Percentiles rank a stretch among this genome's conserved stretches.
Conservation (phyloP, 208 protist species). For the Crithidia fasciculata region DNA sequence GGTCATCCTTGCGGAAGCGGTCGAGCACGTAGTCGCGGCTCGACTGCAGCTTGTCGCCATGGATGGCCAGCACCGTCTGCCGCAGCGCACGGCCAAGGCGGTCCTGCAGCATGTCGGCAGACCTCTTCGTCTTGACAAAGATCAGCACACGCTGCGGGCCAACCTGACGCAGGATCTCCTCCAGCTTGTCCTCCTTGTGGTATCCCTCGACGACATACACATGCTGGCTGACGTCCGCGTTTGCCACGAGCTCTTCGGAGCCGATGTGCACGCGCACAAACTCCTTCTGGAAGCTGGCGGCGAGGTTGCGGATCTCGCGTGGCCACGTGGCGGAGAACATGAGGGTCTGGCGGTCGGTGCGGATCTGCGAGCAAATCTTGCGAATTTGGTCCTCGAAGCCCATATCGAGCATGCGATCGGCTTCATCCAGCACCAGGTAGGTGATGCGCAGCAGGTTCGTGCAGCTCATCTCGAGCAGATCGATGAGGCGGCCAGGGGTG, state of each 20-base stretch:
- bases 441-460: constrained; percentile 97
- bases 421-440: constrained; percentile 98
- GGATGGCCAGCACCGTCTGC: constrained; percentile 75
- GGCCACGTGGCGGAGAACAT: constrained; percentile 98
- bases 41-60: constrained; percentile 93
- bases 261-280: constrained; percentile 94
- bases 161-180: constrained; percentile 70
- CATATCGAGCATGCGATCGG: constrained; percentile 99
- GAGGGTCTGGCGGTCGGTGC: constrained; percentile 96
- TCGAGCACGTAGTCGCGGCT: constrained; percentile 92
- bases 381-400: constrained; percentile 98
- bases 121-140: constrained; percentile 91
- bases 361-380: constrained; percentile 94
- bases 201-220: constrained; percentile 69
- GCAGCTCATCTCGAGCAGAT: constrained; percentile 92
- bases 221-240: constrained; percentile 83
- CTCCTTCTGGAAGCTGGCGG: constrained; percentile 88
- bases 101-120: constrained; percentile 73
- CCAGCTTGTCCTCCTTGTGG: constrained; percentile 82
- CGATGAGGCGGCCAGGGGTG: constrained; percentile 97
- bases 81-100: constrained; percentile 70
- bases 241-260: constrained; percentile 86
- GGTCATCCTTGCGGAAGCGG: constrained; percentile 75
- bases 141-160: constrained; percentile 85
- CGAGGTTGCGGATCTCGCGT: constrained; percentile 84